Evolutionary conservation across 257 asterid genomes (phyloP).

Genomic region (Linaria vulgaris): DNA sequence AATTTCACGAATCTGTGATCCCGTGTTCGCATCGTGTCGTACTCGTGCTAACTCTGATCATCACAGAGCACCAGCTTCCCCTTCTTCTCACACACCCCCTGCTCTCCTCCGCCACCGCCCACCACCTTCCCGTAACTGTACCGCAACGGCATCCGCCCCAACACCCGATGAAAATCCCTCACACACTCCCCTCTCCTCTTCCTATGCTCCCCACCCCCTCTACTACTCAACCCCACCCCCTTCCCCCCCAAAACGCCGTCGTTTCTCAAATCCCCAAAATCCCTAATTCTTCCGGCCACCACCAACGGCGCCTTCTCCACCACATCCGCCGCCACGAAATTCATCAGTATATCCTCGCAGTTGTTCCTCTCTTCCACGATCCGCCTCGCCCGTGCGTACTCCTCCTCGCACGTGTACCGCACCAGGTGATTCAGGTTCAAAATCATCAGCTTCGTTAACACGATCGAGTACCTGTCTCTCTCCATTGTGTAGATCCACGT

Average conservation of each 20-base stretch:
- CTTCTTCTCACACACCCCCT: constrained; percentile 68
- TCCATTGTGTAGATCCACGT: constrained; percentile 83
- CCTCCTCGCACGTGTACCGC: constrained; percentile 55
- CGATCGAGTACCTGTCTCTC: constrained; percentile 61
- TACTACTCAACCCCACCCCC: constrained; percentile 83
- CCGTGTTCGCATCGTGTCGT: too few species aligned
- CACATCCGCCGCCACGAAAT: constrained; percentile 48
- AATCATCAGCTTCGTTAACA: constrained; percentile 79
- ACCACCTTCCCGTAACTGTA: constrained; percentile 78
- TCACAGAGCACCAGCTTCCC: constrained; percentile 75
- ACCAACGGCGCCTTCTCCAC: constrained; percentile 69
- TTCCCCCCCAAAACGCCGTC: constrained; percentile 50
- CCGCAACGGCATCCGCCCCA: constrained; percentile 75
- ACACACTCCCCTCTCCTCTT: constrained; percentile 89
- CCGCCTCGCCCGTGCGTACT: constrained; percentile 26
- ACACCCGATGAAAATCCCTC: constrained; percentile 59
- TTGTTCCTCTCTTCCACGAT: constrained; percentile 60
- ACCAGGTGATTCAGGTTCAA: constrained; percentile 43
- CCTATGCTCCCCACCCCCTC: constrained; percentile 69
- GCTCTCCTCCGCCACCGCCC: constrained; percentile 69
- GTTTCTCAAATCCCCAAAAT: constrained; percentile 85
- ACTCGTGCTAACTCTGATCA: constrained; percentile 37
- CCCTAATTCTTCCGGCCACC: constrained; percentile 63
- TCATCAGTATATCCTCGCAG: constrained; percentile 93
- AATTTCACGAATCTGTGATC: too few species aligned